A percentile compares a stretch with the other conserved stretches of the same genome.
These are phyloP conservation scores for Pleurotus tuber-regium DNA, from an alignment of 768 basidiomycete species.

Conservation along the genomic window DNA sequence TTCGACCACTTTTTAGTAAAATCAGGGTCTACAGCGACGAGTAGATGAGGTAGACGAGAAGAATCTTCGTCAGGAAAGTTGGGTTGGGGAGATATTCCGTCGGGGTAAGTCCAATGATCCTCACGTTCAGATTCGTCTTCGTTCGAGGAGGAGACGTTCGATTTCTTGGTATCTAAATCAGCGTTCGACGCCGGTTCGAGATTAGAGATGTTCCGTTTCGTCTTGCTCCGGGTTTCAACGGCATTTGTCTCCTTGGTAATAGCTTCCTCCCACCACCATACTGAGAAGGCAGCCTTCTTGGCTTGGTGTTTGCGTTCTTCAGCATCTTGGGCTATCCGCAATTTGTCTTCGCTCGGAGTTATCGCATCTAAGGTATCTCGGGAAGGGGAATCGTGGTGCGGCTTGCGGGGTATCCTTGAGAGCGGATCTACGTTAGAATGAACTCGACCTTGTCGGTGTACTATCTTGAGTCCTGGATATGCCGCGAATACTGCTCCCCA, in stretches of 20 bases:
- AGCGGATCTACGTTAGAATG: too few relatives aligned
- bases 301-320: not conserved
- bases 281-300: conserved; percentile 6
- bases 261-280: conserved; percentile 10
- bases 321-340: not conserved
- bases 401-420: too few relatives aligned
- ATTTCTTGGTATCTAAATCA: too few relatives aligned
- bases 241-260: not conserved
- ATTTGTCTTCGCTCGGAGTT: not conserved
- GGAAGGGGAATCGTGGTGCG: not conserved
- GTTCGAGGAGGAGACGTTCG: too few relatives aligned
- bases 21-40: not conserved
- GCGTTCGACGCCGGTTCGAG: too few relatives aligned
- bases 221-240: not conserved
- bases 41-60: not conserved
- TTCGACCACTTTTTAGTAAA: not conserved
- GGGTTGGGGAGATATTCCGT: too few relatives aligned
- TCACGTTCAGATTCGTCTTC: too few relatives aligned
- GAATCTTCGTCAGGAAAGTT: not conserved
- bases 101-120: too few relatives aligned
- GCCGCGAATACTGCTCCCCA: conserved; percentile 31
- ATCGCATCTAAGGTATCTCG: not conserved
- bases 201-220: not conserved
- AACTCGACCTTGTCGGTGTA: too few relatives aligned
- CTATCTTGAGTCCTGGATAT: conserved; percentile 25